A percentile compares a stretch with the other conserved stretches of the same genome.
These are phyloP conservation scores for Agaricus blazei DNA, from an alignment of 768 basidiomycete genomes.

Conservation along the genomic window DNA sequence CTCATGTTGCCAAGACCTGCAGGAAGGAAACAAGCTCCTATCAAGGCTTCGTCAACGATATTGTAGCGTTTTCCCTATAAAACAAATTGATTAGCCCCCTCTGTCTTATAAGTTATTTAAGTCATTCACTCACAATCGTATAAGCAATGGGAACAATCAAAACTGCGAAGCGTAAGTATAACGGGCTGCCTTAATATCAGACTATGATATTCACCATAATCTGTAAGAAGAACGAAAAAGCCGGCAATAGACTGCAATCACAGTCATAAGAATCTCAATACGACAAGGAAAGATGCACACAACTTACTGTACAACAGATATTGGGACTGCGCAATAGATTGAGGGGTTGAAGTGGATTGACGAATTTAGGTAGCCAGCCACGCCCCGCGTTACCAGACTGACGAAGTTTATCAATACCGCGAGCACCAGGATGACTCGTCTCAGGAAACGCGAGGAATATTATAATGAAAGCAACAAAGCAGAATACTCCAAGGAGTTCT, in stretches of 20 bases:
- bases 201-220: constrained; percentile 19
- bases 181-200: constrained; percentile 22
- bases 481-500: constrained; percentile 33
- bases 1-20: constrained; percentile 54
- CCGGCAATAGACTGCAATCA: constrained; percentile 16
- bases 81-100: not conserved
- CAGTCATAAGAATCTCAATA: not conserved
- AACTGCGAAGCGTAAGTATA: constrained; percentile 27
- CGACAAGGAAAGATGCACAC: not conserved
- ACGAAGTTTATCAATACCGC: constrained; percentile 46
- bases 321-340: constrained; percentile 40
- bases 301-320: not conserved
- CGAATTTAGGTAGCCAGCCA: constrained; percentile 29
- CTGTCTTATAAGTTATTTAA: not conserved
- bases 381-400: constrained; percentile 13
- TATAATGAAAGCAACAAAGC: constrained; percentile 31
- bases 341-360: constrained; percentile 58
- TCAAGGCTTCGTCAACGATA: constrained; percentile 48
- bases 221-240: constrained; percentile 43
- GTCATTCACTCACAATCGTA: constrained; percentile 25
- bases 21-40: constrained; percentile 58
- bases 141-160: not conserved
- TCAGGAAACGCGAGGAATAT: constrained; percentile 54
- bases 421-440: constrained; percentile 56
- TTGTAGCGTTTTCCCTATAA: constrained; percentile 50